Evolutionary conservation across 148 eudicot species (phyloP), one percentile per base, ranked within the genome.

Genomic region (Nyssa sinensis): DNA sequence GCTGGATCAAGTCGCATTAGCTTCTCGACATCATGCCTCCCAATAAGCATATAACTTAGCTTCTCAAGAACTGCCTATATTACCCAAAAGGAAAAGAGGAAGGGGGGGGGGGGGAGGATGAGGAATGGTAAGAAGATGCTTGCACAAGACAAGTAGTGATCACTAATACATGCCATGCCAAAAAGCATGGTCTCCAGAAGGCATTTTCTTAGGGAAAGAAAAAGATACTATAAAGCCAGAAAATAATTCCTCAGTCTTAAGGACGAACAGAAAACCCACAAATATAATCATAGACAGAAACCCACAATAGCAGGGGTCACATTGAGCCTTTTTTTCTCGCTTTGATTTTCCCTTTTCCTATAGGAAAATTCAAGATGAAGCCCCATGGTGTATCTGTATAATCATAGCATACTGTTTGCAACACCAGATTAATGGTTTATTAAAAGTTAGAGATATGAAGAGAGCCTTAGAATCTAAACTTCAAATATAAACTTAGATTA

Each of bases 1-100:
- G 99, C 92, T 68, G 99, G 93, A 86, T 96, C 97, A 83, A 77
- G 89, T 63, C 88, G 86, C 93, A 96, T 86, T 79, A 96, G 86
- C 79, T 82, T 93, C 37, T 96, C 99, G 60, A 93, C 79, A 81
- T 96, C 99, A 75, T 96, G 97, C 80, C 99, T 93, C 61, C 99
- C 98, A 57, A 96, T 90, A 66, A 96, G 88, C 99, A 96, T 96
- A 86, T 96, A 96, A 84, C 97, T 89, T 81, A 86, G 97, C 83
- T 95, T 96, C 87, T 93, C 99, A 81, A 96, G 98, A 84, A 96
- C 99, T 57, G 99, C 97, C 99, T 95, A 78, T 53, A 64, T 72
- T 62, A 68, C 25, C 67, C 32, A 64, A 13, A 53, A 11, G 49
- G 44, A 79, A 30, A 19, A 41, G 1, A 62, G 28, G n/a, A n/a